A percentile compares a stretch with the other conserved stretches of the same genome.
Evolutionary conservation across 148 eudicot species (phyloP).

Genomic region (Vaccinium myrtillus): DNA sequence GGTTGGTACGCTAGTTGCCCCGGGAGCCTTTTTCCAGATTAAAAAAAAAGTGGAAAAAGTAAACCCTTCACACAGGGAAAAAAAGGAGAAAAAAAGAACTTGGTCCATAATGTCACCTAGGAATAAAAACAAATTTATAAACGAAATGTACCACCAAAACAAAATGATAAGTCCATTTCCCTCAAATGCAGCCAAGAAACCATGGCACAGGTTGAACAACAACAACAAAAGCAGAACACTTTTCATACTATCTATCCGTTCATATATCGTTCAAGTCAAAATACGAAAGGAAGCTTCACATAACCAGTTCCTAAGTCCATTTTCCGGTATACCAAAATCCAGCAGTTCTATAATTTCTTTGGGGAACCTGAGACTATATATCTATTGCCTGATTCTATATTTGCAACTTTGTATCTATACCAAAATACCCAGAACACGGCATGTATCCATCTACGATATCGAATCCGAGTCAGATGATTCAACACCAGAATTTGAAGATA

Average conservation of each 20-base stretch:
- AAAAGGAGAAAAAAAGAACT: too few relatives aligned
- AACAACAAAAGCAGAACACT: background rate
- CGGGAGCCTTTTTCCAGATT: too few relatives aligned
- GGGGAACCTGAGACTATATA: background rate
- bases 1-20: too few relatives aligned
- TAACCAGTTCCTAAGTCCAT: background rate
- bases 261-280: background rate
- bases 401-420: background rate
- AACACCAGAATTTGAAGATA: background rate
- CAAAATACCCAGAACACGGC: background rate
- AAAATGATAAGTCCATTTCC: background rate
- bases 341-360: background rate
- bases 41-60: too few relatives aligned
- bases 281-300: background rate
- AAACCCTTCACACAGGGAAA: background rate
- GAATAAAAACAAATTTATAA: background rate
- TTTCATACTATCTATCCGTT: background rate
- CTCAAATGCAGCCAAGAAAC: background rate
- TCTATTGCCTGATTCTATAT: background rate
- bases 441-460: background rate
- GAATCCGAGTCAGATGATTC: conserved; percentile 8
- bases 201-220: background rate
- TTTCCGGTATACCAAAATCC: background rate
- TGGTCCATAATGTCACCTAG: background rate
- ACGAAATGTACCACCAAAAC: background rate